Base-by-base conservation (phyloP, 2,329 filamentous ascomycete species). In the Aureobasidium sp. region DNA sequence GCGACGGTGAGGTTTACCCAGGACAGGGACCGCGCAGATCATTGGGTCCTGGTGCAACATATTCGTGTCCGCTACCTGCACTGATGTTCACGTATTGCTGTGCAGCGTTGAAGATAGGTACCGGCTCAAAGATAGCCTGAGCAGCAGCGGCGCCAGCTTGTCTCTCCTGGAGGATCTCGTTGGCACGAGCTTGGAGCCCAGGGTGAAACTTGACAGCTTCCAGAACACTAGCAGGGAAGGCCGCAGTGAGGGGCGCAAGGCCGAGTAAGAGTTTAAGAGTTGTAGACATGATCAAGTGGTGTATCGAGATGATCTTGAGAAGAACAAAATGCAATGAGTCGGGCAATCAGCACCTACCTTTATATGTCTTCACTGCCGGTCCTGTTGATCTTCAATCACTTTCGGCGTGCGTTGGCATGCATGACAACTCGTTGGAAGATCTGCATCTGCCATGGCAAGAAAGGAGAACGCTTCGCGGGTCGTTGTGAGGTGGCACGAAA, bases 11-110 rank as follows among this genome's bases (percentile, higher is more conserved):
- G 50, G 20, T 31, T 54, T 54, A 66, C 23, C 76, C 76, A 11
- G 75, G 75, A 51, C 76, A 78, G 45, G 69, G 70, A 40, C 76
- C 75, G 59, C 75, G 68, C 45, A 71, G 69, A 56, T 77, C 76
- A 25, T 66, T 67, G 13, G 67, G 20, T 13, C 72, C 71, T 23
- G 75, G 75, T 48, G 75, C 65, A 20, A 71, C 68, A 63, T 74
- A 76, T 18, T 66, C 67, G 66, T 77, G 63, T 11, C 55, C 58
- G 29, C 75, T 54, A 0, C 50, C 50, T 25, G 50, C 75, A 27
- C 66, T 66, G 56, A 68, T 73, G 63, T 69, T 71, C 50, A 77
- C 71, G 58, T 68, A 71, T 64, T 78, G 76, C 11, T 68, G 42
- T 6, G 66, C 66, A n/a, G 76, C 74, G 60, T 76, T 70, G 67